Percentiles rank a stretch among this genome's conserved stretches.
Conservation (phyloP, 148 eudicot genomes). For the Agrostemma githago region DNA sequence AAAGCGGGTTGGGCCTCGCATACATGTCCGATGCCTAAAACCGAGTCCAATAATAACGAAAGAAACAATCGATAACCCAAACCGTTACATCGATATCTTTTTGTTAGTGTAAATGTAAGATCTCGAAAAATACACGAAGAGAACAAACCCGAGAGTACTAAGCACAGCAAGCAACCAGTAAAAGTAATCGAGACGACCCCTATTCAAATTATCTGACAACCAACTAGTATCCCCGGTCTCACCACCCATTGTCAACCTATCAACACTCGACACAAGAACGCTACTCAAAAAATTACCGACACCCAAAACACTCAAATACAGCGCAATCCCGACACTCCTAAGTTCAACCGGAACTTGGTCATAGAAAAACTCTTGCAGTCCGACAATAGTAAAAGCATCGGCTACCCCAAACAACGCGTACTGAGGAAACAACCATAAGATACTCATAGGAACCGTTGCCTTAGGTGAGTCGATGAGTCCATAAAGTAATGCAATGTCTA, state of each 20-base stretch:
- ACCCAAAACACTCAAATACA: neutral
- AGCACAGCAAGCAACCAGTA: neutral
- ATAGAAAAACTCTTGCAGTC: neutral
- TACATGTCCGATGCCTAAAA: neutral
- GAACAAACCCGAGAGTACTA: too few species aligned
- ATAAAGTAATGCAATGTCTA: neutral
- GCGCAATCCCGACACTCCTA: neutral
- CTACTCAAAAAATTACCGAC: neutral
- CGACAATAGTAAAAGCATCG: neutral
- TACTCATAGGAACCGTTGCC: neutral
- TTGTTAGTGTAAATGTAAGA: neutral
- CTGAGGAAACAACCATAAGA: neutral
- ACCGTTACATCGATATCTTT: neutral
- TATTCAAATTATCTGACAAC: neutral
- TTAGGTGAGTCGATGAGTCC: neutral
- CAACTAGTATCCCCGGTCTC: neutral
- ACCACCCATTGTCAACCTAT: too few species aligned
- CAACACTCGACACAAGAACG: neutral
- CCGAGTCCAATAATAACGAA: neutral
- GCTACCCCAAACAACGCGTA: neutral
- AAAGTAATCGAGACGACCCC: neutral
- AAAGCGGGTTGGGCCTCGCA: neutral
- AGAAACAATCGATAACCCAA: neutral
- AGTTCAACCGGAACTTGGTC: conserved; percentile 1
- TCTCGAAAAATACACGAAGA: too few species aligned